Evolutionary conservation across 768 basidiomycete species (phyloP).

Genomic region (Mycena crocata): DNA sequence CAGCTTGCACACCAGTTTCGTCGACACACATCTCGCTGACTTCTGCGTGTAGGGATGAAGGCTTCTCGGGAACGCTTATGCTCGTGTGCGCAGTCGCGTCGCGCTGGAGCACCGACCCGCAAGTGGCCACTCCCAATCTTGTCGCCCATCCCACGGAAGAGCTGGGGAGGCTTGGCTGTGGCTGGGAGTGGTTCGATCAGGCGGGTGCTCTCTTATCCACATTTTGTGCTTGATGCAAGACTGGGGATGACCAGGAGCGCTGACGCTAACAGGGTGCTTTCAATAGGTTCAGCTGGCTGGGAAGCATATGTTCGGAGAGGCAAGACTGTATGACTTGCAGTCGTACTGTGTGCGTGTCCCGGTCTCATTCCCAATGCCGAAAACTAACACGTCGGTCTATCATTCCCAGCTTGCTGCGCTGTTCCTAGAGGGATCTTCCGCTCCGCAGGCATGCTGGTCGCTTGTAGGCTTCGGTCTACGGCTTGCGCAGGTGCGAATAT

Average conservation of each 20-base stretch:
- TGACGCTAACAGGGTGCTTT: background rate
- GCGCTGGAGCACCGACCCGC: constrained; percentile 66
- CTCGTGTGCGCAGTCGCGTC: constrained; percentile 80
- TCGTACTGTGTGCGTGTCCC: constrained; percentile 62
- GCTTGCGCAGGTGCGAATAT: constrained; percentile 23
- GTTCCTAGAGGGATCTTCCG: constrained; percentile 67
- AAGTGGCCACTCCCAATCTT: constrained; percentile 46
- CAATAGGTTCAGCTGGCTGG: constrained; percentile 61
- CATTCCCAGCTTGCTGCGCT: constrained; percentile 59
- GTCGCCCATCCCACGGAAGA: background rate
- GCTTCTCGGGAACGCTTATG: constrained; percentile 71
- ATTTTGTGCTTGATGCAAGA: too few species aligned
- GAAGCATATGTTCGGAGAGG: constrained; percentile 71
- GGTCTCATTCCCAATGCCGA: too few species aligned
- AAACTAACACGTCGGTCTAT: background rate
- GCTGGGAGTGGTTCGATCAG: constrained; percentile 78
- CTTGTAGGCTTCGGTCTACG: constrained; percentile 60
- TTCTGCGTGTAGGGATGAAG: constrained; percentile 44
- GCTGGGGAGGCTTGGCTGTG: constrained; percentile 51
- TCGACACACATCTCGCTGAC: too few species aligned
- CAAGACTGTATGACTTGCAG: constrained; percentile 81
- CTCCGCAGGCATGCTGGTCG: constrained; percentile 76
- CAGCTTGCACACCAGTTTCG: too few species aligned
- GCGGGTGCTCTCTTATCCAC: constrained; percentile 43
- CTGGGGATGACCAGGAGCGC: background rate